A percentile compares a stretch with the other conserved stretches of the same genome.
Evolutionary conservation across 2,329 filamentous ascomycete species (phyloP).

Genomic region (Cytospora chrysosperma): DNA sequence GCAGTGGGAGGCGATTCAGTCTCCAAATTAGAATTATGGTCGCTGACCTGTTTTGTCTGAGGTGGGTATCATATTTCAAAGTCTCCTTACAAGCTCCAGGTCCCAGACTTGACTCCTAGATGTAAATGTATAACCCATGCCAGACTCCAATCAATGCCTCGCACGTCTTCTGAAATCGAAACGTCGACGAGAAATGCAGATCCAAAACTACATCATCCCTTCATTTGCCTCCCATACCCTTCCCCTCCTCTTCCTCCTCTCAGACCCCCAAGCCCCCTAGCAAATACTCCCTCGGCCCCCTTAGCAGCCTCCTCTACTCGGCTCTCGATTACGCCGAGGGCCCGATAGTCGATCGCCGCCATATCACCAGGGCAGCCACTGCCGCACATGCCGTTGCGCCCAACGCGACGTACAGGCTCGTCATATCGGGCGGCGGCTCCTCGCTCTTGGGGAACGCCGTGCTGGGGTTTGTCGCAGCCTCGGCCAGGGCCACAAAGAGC

Average conservation of each 20-base stretch:
- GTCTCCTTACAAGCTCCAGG: not conserved
- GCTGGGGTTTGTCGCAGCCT: conserved; percentile 86
- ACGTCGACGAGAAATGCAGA: not conserved
- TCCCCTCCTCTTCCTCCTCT: not conserved
- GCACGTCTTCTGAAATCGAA: not conserved
- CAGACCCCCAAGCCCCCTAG: too few species aligned
- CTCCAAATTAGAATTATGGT: not conserved
- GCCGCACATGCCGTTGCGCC: conserved; percentile 68
- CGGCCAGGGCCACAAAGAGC: conserved; percentile 87
- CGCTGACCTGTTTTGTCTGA: not conserved
- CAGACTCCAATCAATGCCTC: conserved; percentile 16
- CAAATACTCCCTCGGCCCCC: not conserved
- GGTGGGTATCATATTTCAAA: not conserved
- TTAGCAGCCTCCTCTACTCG: too few species aligned
- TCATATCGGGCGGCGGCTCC: conserved; percentile 79
- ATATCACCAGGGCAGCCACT: conserved; percentile 64
- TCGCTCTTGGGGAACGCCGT: conserved; percentile 87
- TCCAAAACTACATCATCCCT: not conserved
- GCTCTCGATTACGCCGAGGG: not conserved
- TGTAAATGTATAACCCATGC: not conserved
- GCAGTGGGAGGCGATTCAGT: not conserved
- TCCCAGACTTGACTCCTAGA: not conserved
- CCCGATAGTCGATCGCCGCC: conserved; percentile 50
- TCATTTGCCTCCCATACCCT: not conserved
- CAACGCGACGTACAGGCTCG: conserved; percentile 80